These are phyloP conservation scores for Penicillium rolfsii DNA, from an alignment of 2,329 filamentous ascomycete genomes.

Conservation along the genomic window DNA sequence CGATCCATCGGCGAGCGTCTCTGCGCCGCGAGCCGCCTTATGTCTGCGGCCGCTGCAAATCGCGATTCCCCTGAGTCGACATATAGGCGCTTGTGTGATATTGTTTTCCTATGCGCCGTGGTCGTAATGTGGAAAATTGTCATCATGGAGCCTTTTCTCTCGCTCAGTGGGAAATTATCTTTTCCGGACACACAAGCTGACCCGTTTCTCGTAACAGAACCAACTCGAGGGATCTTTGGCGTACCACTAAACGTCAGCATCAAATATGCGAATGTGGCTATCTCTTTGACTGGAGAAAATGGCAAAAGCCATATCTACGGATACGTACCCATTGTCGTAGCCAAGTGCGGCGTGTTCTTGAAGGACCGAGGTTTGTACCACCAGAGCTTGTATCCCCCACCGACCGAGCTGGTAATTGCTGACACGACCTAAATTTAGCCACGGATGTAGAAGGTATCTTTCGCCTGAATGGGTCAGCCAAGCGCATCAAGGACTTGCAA, in stretches of 20 bases:
- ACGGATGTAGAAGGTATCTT: conserved; percentile 97
- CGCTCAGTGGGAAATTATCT: neutral
- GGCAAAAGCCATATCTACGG: conserved; percentile 97
- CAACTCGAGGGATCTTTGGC: conserved; percentile 82
- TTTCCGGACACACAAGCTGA: conserved; percentile 17
- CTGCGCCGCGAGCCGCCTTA: neutral
- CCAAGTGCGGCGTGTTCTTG: conserved; percentile 94
- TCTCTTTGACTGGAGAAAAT: conserved; percentile 89
- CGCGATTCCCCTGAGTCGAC: neutral
- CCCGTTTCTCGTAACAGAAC: conserved; percentile 23
- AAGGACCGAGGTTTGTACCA: conserved; percentile 86
- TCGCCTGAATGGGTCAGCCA: conserved; percentile 91
- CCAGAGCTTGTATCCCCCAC: conserved; percentile 27
- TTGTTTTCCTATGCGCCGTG: neutral
- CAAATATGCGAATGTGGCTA: conserved; percentile 95
- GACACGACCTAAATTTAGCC: conserved; percentile 58
- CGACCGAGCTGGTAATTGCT: conserved; percentile 18
- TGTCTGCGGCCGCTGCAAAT: neutral
- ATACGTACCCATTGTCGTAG: conserved; percentile 97
- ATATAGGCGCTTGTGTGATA: neutral
- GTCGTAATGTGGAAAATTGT: neutral
- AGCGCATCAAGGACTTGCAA: conserved; percentile 96
- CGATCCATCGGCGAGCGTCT: neutral
- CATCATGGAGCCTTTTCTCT: neutral
- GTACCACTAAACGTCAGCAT: conserved; percentile 93